Percentiles rank a stretch among this genome's conserved stretches.
These are phyloP conservation scores for Leucocoprinus leucothites DNA, from an alignment of 768 basidiomycete genomes.

Conservation along the genomic window DNA sequence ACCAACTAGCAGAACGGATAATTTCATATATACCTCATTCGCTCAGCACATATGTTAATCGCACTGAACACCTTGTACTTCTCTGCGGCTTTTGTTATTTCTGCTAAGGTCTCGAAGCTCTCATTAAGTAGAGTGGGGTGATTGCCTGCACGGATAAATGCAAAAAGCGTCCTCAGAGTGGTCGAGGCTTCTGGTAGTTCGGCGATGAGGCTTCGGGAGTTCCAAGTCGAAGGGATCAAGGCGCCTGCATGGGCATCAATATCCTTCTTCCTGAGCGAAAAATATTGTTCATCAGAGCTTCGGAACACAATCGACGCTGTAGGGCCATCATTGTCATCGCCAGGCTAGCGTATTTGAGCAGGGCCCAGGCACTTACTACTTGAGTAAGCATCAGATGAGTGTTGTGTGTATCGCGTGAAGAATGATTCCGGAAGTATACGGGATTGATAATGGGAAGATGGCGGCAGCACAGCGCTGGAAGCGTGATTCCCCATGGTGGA, in stretches of 20 bases:
- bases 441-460: neutral
- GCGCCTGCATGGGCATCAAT: constrained; percentile 14
- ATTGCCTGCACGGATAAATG: constrained; percentile 13
- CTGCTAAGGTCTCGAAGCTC: constrained; percentile 7
- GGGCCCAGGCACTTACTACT: too few relatives aligned
- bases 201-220: constrained; percentile 6
- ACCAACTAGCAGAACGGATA: too few relatives aligned
- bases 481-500: too few relatives aligned
- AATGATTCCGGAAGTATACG: constrained; percentile 5
- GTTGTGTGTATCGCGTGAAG: neutral
- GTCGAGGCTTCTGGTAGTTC: constrained; percentile 13
- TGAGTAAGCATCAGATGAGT: neutral
- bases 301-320: neutral
- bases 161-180: constrained; percentile 17
- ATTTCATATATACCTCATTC: neutral
- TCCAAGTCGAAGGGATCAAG: constrained; percentile 14
- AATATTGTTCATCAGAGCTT: neutral
- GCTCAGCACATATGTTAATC: constrained; percentile 13
- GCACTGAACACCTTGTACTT: constrained; percentile 13
- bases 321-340: too few relatives aligned
- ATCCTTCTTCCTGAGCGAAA: constrained; percentile 15
- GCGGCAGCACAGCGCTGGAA: neutral
- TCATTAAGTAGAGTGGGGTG: constrained; percentile 9
- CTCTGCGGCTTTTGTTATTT: constrained; percentile 14
- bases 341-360: too few relatives aligned